Base-by-base conservation (phyloP, 495 filamentous ascomycete species). In the Lepidopterella palustris region DNA sequence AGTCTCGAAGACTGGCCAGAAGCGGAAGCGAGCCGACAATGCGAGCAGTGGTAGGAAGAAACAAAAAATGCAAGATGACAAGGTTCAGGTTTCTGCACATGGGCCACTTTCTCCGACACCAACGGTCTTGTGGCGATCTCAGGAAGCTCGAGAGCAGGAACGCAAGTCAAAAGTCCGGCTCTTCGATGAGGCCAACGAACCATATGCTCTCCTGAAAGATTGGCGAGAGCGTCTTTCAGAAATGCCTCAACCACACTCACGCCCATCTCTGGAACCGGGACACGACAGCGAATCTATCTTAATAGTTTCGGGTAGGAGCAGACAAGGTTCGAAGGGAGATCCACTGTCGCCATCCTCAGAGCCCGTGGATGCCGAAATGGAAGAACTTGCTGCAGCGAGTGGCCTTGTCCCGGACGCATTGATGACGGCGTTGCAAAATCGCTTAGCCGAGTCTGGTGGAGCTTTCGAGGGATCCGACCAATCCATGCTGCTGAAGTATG, bases 201-300 rank as follows among this genome's bases (percentile, higher is more conserved):
- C 65, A 3, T 72, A 67, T 45, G 65, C 72, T 25, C 54, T 74
- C 5, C 49, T 75, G 29, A 67, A 68, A 55, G 64, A 75, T 57
- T 75, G 72, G 72, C 61, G 61, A 52, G 58, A 64, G 39, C 55
- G 60, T 1, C 60, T 61, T 8, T 26, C 21, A 26, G 28, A 55
- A 9, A 59, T 23, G 10, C 49, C 61, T 6, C 11, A 27, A 29
- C 59, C 52, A 56, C 28, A 28, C 23, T 23, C 32, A 29, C 27
- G 2, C 21, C 25, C 31, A 26, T 51, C 52, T 15, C 23, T 21
- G 1, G 56, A 45, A 20, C 20, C 54, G 5, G 48, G 27, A 25
- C 25, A 27, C 9, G 21, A 27, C 4, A 31, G 48, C 9, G 47
- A 20, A 1, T 5, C 32, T 27, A 6, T 8, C 23, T 6, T n/a